A percentile compares a stretch with the other conserved stretches of the same genome.
Evolutionary conservation across 768 basidiomycete species (phyloP).

Genomic region (Agrocybe pediades): DNA sequence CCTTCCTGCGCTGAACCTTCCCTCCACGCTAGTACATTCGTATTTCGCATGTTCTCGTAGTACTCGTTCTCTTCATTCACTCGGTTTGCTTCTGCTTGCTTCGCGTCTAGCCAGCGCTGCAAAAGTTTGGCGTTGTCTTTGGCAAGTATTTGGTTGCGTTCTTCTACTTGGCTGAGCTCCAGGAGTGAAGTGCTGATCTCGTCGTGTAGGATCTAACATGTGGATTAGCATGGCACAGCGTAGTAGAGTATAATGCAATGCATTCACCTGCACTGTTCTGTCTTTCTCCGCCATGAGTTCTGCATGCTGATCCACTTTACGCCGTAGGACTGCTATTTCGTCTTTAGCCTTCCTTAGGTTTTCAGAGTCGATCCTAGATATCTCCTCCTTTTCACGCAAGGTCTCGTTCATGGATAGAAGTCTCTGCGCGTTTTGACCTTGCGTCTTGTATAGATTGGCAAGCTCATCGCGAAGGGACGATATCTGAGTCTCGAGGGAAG

Average conservation of each 20-base stretch:
- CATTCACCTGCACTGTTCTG: conserved; percentile 79
- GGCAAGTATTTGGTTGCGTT: conserved; percentile 82
- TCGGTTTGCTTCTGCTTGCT: conserved; percentile 88
- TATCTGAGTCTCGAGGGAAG: conserved; percentile 92
- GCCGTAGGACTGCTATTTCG: conserved; percentile 66
- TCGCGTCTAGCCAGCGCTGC: conserved; percentile 95
- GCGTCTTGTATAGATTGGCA: conserved; percentile 93
- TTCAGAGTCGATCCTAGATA: conserved; percentile 80
- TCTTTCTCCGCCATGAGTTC: conserved; percentile 90
- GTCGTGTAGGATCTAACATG: conserved; percentile 82
- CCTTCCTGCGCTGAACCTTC: conserved; percentile 36
- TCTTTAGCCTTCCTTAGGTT: conserved; percentile 75
- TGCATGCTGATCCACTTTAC: conserved; percentile 81
- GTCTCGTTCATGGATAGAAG: conserved; percentile 94
- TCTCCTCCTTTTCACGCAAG: conserved; percentile 89
- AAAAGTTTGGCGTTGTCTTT: conserved; percentile 95
- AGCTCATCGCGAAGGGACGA: conserved; percentile 90
- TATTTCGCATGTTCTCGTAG: conserved; percentile 84
- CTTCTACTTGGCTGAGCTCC: conserved; percentile 87
- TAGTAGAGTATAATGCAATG: conserved; percentile 14
- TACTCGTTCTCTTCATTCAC: conserved; percentile 94
- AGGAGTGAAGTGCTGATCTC: conserved; percentile 92
- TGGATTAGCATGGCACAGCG: conserved; percentile 5
- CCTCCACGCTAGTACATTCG: conserved; percentile 61
- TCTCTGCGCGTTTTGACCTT: conserved; percentile 93